Conservation (phyloP, 2,329 filamentous ascomycete genomes). For the Purpureocillium takamizusanense region DNA sequence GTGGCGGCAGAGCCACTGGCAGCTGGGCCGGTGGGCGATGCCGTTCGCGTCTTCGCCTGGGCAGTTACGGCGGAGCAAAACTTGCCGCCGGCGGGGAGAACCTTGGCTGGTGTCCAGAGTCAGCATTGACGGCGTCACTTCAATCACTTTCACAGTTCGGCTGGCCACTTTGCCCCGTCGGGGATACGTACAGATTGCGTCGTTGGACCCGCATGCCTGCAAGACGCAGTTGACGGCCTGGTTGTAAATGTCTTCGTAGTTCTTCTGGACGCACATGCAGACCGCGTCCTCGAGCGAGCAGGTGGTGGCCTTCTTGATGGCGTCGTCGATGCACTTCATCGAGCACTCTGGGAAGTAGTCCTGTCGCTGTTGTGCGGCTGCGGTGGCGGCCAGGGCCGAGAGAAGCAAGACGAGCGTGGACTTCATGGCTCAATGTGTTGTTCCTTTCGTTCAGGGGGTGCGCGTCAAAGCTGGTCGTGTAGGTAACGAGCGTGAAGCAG, state of each 20-base stretch:
- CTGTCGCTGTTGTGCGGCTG: constrained; percentile 8
- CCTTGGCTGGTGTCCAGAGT: constrained; percentile 3
- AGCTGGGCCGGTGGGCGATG: too few species aligned
- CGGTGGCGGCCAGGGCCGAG: constrained; percentile 11
- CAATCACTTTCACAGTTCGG: too few species aligned
- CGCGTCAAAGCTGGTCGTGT: too few species aligned
- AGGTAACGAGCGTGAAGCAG: too few species aligned
- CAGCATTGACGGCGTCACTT: background rate
- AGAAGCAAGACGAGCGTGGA: constrained; percentile 10
- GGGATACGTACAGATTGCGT: constrained; percentile 17
- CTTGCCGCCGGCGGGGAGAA: constrained; percentile 7
- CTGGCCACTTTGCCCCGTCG: too few species aligned
- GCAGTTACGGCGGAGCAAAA: constrained; percentile 8
- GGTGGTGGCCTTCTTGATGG: constrained; percentile 11
- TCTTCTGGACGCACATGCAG: constrained; percentile 16
- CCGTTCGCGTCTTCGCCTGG: constrained; percentile 2
- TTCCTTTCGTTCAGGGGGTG: background rate
- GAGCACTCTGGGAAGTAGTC: constrained; percentile 19
- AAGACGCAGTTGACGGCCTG: constrained; percentile 17
- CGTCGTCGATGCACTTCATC: constrained; percentile 16
- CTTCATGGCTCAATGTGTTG: constrained; percentile 8
- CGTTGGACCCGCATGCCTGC: constrained; percentile 14
- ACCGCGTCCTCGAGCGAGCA: constrained; percentile 15
- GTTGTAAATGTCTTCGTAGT: constrained; percentile 18
- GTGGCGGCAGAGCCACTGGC: constrained; percentile 1